Evolutionary conservation across 805 yeast species (phyloP).

Genomic region (Metschnikowia kunwiensis): DNA sequence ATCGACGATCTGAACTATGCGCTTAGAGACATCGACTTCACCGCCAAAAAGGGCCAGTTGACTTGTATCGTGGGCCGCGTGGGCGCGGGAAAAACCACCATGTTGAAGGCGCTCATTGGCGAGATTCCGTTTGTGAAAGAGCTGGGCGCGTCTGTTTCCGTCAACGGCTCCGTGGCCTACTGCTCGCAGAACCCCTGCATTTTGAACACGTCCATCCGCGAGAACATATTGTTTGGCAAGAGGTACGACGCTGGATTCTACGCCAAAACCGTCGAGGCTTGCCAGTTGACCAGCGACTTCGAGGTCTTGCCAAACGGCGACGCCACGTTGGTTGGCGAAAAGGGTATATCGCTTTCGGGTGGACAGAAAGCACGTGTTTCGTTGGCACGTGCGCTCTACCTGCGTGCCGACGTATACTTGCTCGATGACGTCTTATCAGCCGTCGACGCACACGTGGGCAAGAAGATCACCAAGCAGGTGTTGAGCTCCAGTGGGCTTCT

Average conservation of each 20-base stretch:
- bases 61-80: conserved; percentile 65
- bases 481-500: conserved; percentile 48
- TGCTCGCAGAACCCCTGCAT: conserved; percentile 62
- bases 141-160: conserved; percentile 11
- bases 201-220: conserved; percentile 48
- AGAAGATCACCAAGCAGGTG: conserved; percentile 49
- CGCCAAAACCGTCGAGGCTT: conserved; percentile 43
- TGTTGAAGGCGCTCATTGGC: conserved; percentile 54
- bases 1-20: conserved; percentile 45
- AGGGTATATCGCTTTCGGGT: conserved; percentile 58
- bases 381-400: conserved; percentile 66
- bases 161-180: conserved; percentile 50
- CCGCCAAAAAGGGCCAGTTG: conserved; percentile 51
- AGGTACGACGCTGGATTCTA: conserved; percentile 42
- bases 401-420: conserved; percentile 55
- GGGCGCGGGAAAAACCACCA: conserved; percentile 65
- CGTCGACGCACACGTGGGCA: conserved; percentile 70
- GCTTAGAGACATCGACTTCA: conserved; percentile 45
- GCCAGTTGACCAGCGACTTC: conserved; percentile 49
- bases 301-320: conserved; percentile 51
- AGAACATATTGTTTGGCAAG: conserved; percentile 51
- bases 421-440: conserved; percentile 69
- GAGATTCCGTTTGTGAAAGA: conserved; percentile 31
- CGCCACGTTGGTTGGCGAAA: conserved; percentile 55
- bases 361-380: conserved; percentile 65